phyloP scores from a whole-genome alignment of 2,329 filamentous ascomycete species.

The Monosporascus sp. region DNA sequence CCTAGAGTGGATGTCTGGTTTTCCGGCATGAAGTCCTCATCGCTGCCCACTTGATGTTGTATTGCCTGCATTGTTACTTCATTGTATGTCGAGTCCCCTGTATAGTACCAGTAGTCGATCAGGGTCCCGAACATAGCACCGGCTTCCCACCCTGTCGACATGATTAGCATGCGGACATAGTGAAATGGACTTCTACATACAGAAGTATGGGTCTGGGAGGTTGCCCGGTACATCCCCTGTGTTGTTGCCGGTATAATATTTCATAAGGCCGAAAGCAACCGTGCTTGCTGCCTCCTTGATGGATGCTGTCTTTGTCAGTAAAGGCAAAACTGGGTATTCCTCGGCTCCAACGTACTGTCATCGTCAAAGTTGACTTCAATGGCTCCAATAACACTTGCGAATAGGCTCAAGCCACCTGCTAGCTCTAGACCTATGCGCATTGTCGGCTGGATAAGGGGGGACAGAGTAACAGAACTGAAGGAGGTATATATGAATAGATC shows the following conservation, averaged over 20 bases:
- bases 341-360: slow-evolving; percentile 23
- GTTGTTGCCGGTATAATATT: slow-evolving; percentile 45
- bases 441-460: slow-evolving; percentile 3
- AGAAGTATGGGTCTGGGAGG: slow-evolving; percentile 59
- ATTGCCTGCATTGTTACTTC: slow-evolving; percentile 53
- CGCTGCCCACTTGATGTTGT: slow-evolving; percentile 54
- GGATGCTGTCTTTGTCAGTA: slow-evolving; percentile 40
- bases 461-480: slow-evolving; percentile 2
- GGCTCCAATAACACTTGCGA: slow-evolving; percentile 21
- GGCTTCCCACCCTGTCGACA: slow-evolving; percentile 60
- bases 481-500: background rate
- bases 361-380: slow-evolving; percentile 28
- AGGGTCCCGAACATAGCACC: slow-evolving; percentile 66
- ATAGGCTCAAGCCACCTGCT: slow-evolving; percentile 22
- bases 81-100: slow-evolving; percentile 62
- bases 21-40: slow-evolving; percentile 59
- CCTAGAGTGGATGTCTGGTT: slow-evolving; percentile 59
- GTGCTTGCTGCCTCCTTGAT: slow-evolving; percentile 36
- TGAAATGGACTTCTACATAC: slow-evolving; percentile 32
- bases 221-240: slow-evolving; percentile 55
- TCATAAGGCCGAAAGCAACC: slow-evolving; percentile 26
- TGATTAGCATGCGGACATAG: slow-evolving; percentile 9
- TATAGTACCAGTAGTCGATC: slow-evolving; percentile 68
- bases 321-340: slow-evolving; percentile 27
- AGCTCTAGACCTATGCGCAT: slow-evolving; percentile 19